phyloP scores from a whole-genome alignment of 176 grass and related monocot genomes.

The Cenchrus americanus region DNA sequence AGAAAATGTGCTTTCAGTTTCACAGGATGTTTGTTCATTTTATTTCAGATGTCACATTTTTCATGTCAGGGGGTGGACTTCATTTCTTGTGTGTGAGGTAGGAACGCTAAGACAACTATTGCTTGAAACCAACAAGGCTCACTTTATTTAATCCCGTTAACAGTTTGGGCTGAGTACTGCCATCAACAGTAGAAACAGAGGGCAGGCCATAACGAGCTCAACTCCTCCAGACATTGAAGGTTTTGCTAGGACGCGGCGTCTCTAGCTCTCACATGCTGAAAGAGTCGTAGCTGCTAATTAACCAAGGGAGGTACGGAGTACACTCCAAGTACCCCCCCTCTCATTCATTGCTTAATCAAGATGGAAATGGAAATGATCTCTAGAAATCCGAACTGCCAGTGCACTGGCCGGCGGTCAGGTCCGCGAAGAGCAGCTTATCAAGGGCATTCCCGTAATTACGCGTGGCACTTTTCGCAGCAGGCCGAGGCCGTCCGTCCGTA shows the following conservation, averaged over 20 bases:
- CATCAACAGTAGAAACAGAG: background rate
- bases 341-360: background rate
- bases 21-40: too few species aligned
- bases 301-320: background rate
- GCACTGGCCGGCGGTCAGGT: background rate
- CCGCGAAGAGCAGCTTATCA: background rate
- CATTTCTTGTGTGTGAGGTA: background rate
- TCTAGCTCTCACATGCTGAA: slow-evolving; percentile 19
- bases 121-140: background rate
- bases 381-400: background rate
- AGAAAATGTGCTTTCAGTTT: too few species aligned
- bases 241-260: background rate
- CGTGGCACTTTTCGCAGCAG: background rate
- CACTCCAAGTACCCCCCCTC: background rate
- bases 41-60: too few species aligned
- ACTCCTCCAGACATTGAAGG: background rate
- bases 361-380: background rate
- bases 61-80: too few species aligned
- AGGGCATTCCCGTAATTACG: background rate
- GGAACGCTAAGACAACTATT: background rate
- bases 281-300: background rate
- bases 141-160: background rate
- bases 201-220: background rate
- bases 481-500: too few species aligned
- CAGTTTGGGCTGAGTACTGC: background rate